phyloP scores from a whole-genome alignment of 78 protist species.

The Chrysochromulina parva region DNA sequence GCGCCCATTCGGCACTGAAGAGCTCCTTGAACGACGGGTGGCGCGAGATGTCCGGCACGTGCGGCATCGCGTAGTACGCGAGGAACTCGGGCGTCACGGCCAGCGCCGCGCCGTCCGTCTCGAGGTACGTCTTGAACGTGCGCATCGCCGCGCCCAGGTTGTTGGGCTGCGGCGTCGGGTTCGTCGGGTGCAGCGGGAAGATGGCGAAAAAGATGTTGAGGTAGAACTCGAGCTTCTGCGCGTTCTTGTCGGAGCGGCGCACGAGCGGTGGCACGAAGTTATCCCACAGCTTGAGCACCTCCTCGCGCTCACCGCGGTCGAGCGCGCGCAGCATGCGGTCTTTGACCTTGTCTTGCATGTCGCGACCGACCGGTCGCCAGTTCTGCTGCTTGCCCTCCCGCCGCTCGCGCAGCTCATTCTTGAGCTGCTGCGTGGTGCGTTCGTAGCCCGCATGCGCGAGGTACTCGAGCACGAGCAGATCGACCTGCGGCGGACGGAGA shows the following conservation, averaged over 20 bases:
- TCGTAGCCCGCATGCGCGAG: not conserved
- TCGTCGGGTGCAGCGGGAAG: not conserved
- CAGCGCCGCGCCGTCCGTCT: slow-evolving; percentile 6
- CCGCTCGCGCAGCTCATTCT: not conserved
- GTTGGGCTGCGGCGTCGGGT: not conserved
- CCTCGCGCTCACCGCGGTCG: not conserved
- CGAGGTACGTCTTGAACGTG: slow-evolving; percentile 5
- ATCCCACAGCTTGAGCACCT: not conserved
- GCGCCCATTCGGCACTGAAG: not conserved
- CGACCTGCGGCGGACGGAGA: not conserved
- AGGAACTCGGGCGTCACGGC: slow-evolving; percentile 30
- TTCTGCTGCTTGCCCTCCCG: not conserved
- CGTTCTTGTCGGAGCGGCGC: not conserved
- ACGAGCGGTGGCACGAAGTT: not conserved
- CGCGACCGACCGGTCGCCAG: not conserved
- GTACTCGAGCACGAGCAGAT: not conserved
- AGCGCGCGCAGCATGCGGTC: not conserved
- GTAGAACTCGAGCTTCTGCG: slow-evolving; percentile 14
- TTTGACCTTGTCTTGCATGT: not conserved
- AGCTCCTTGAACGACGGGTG: slow-evolving; percentile 37
- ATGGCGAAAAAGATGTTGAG: slow-evolving; percentile 3
- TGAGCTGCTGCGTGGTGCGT: not conserved
- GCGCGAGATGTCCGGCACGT: not conserved
- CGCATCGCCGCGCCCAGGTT: not conserved
- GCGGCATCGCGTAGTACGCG: slow-evolving; percentile 42